Evolutionary conservation across 139 green algal genomes (phyloP).

Genomic region (Closterium sp.): DNA sequence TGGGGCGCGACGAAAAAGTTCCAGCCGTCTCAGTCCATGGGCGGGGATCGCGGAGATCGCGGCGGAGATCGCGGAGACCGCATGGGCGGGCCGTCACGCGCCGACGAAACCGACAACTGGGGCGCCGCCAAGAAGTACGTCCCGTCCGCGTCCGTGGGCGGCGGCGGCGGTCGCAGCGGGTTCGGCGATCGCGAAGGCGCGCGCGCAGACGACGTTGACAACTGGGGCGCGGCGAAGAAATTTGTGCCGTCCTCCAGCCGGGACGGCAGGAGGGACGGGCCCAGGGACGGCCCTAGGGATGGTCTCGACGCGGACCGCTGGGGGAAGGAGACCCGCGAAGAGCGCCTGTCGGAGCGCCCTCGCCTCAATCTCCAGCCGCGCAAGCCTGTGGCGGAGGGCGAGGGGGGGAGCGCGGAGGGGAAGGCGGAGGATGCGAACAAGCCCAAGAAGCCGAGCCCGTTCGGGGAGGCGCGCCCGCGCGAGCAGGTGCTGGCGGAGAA

Average conservation of each 20-base stretch:
- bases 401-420: background rate
- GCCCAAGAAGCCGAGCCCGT: constrained; percentile 65
- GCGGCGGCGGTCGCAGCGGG: background rate
- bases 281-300: background rate
- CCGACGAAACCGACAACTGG: constrained; percentile 75
- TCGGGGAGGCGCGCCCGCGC: constrained; percentile 77
- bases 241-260: constrained; percentile 2
- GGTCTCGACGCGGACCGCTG: background rate
- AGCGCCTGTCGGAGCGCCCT: constrained; percentile 14
- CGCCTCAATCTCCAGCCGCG: constrained; percentile 31
- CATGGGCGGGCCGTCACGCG: constrained; percentile 67
- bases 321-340: background rate
- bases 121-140: constrained; percentile 62
- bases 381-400: background rate
- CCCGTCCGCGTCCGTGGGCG: constrained; percentile 35
- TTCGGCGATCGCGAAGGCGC: background rate
- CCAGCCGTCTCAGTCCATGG: constrained; percentile 49
- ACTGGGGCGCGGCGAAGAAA: constrained; percentile 70
- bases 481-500: constrained; percentile 90
- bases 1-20: constrained; percentile 72
- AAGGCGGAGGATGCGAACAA: background rate
- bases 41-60: constrained; percentile 49
- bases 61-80: constrained; percentile 43
- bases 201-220: constrained; percentile 59
- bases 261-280: background rate